These are phyloP conservation scores for Schizothecium vesticola DNA, from an alignment of 495 filamentous ascomycete species.

Conservation along the genomic window DNA sequence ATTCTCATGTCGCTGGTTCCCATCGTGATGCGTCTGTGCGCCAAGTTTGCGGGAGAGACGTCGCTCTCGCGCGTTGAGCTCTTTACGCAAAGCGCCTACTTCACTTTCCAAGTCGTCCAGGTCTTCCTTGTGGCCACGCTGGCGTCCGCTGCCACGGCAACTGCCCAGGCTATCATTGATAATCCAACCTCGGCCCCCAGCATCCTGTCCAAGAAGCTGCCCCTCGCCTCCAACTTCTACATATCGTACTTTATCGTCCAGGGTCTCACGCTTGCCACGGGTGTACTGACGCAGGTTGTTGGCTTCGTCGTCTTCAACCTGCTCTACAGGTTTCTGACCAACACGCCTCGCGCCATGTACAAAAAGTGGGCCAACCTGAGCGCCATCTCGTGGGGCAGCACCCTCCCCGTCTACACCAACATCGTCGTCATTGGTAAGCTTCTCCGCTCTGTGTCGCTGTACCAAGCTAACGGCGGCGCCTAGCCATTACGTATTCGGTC, in stretches of 20 bases:
- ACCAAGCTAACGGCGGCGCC: conserved; percentile 7
- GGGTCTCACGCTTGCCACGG: conserved; percentile 75
- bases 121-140: conserved; percentile 88
- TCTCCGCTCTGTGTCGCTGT: not conserved
- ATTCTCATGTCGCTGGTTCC: conserved; percentile 88
- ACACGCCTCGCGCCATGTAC: conserved; percentile 54
- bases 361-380: conserved; percentile 56
- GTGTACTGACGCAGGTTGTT: conserved; percentile 68
- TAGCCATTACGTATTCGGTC: conserved; percentile 78
- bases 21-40: conserved; percentile 69
- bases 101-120: conserved; percentile 91
- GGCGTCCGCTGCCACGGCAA: conserved; percentile 65
- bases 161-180: conserved; percentile 55
- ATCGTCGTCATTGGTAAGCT: conserved; percentile 74
- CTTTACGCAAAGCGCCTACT: conserved; percentile 86
- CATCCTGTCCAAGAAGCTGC: conserved; percentile 70
- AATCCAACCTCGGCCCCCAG: conserved; percentile 55
- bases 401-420: conserved; percentile 80
- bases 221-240: conserved; percentile 86
- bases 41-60: conserved; percentile 73
- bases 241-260: conserved; percentile 93
- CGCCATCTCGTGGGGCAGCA: conserved; percentile 78
- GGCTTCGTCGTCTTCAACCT: conserved; percentile 74
- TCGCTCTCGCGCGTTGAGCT: conserved; percentile 75
- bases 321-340: conserved; percentile 60